Evolutionary conservation across 768 basidiomycete species (phyloP).

Genomic region (Neoboletus subvelutipes): DNA sequence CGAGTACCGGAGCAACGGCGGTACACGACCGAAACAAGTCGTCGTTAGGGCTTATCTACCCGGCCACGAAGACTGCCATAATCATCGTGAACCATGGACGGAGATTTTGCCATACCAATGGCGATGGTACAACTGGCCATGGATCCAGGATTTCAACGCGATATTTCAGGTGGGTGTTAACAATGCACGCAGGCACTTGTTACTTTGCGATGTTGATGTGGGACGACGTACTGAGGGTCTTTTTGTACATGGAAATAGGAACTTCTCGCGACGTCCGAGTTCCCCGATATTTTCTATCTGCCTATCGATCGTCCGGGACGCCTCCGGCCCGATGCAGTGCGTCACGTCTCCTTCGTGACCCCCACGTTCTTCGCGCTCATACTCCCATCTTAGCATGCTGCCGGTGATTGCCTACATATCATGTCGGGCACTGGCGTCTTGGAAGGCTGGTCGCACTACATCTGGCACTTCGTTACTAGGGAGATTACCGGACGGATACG

Average conservation of each 20-base stretch:
- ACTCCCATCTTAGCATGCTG: constrained; percentile 34
- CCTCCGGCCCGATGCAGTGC: constrained; percentile 63
- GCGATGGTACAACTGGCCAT: constrained; percentile 66
- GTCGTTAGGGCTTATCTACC: constrained; percentile 61
- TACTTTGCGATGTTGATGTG: not conserved
- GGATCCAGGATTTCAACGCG: constrained; percentile 57
- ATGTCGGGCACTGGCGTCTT: constrained; percentile 46
- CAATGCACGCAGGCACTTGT: too few relatives aligned
- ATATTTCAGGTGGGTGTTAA: constrained; percentile 50
- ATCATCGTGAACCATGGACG: constrained; percentile 44
- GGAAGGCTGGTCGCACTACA: constrained; percentile 53
- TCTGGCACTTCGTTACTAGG: constrained; percentile 47
- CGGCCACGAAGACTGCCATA: constrained; percentile 65
- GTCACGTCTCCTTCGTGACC: constrained; percentile 21
- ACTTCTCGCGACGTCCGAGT: constrained; percentile 42
- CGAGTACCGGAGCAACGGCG: constrained; percentile 31
- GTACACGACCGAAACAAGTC: constrained; percentile 40
- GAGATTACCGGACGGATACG: constrained; percentile 34
- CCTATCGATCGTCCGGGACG: constrained; percentile 61
- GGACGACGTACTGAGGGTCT: constrained; percentile 3
- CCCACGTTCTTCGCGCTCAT: not conserved
- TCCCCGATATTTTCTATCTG: constrained; percentile 57
- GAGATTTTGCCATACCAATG: constrained; percentile 43
- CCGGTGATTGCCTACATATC: constrained; percentile 48
- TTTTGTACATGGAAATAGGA: constrained; percentile 30